These are phyloP conservation scores for Amniculicola lignicola DNA, from an alignment of 495 filamentous ascomycete species.

Conservation along the genomic window DNA sequence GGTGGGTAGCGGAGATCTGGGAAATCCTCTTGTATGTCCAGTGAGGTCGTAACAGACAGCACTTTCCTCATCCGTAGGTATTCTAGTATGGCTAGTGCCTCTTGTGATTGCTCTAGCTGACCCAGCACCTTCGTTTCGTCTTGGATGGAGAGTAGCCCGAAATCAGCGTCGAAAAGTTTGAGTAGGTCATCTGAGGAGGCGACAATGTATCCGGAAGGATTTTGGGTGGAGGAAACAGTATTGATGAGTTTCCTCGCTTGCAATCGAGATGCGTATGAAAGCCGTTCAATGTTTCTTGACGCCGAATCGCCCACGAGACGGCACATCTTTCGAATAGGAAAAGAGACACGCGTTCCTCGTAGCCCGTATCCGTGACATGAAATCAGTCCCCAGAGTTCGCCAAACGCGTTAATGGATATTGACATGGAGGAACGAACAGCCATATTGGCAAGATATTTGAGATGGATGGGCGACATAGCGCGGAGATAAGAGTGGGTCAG, in stretches of 20 bases:
- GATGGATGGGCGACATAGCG: slow-evolving; percentile 85
- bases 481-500: slow-evolving; percentile 82
- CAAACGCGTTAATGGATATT: slow-evolving; percentile 83
- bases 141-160: slow-evolving; percentile 77
- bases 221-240: slow-evolving; percentile 71
- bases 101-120: slow-evolving; percentile 69
- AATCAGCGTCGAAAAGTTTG: slow-evolving; percentile 84
- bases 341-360: slow-evolving; percentile 81
- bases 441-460: slow-evolving; percentile 92
- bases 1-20: slow-evolving; percentile 77
- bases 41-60: slow-evolving; percentile 73
- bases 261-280: slow-evolving; percentile 80
- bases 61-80: slow-evolving; percentile 76
- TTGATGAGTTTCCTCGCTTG: slow-evolving; percentile 81
- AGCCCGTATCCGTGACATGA: slow-evolving; percentile 80
- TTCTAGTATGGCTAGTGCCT: slow-evolving; percentile 80
- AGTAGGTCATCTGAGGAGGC: slow-evolving; percentile 86
- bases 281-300: slow-evolving; percentile 82
- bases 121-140: slow-evolving; percentile 88
- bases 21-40: slow-evolving; percentile 76
- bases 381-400: slow-evolving; percentile 85
- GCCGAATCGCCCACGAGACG: slow-evolving; percentile 84
- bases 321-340: slow-evolving; percentile 92
- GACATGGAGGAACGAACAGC: slow-evolving; percentile 88
- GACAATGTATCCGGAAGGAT: slow-evolving; percentile 88